These are phyloP conservation scores for Canariomyces notabilis DNA, from an alignment of 2,329 filamentous ascomycete species.

Conservation along the genomic window DNA sequence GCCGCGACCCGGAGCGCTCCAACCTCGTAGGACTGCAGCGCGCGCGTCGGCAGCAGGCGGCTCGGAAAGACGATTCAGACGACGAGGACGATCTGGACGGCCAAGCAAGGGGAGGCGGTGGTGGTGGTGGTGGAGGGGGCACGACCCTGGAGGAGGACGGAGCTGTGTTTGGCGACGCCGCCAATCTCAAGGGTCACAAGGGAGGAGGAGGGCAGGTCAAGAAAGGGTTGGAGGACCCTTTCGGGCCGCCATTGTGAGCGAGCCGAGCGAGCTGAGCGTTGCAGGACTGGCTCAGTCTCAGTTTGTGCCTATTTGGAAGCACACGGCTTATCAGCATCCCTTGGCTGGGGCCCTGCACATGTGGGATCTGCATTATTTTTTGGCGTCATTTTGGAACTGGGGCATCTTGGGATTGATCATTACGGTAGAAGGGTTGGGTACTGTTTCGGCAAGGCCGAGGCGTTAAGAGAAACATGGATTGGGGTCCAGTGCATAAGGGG, in stretches of 20 bases:
- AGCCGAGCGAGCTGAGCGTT: not conserved
- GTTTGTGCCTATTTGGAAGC: not conserved
- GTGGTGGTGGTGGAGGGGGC: not conserved
- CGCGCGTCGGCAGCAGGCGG: constrained; percentile 52
- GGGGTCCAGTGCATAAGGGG: no score
- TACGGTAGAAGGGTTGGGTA: no score
- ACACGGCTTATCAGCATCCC: no score
- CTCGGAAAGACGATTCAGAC: constrained; percentile 36
- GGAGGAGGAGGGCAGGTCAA: constrained; percentile 34
- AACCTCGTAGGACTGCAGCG: constrained; percentile 66
- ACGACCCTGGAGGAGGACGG: constrained; percentile 33
- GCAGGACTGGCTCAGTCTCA: not conserved
- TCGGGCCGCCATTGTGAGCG: constrained; percentile 32
- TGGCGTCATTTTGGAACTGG: no score
- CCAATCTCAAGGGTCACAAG: constrained; percentile 36
- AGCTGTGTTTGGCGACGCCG: constrained; percentile 41
- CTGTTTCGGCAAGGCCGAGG: no score
- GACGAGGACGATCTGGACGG: constrained; percentile 21
- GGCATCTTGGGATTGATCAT: no score
- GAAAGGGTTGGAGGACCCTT: constrained; percentile 38
- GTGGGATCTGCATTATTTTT: no score
- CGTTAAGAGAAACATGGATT: no score
- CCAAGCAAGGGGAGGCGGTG: no score
- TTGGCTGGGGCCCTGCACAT: no score
- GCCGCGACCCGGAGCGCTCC: constrained; percentile 67